A percentile compares a stretch with the other conserved stretches of the same genome.
Evolutionary conservation across 768 basidiomycete species (phyloP).

Genomic region (Coprinellus micaceus): DNA sequence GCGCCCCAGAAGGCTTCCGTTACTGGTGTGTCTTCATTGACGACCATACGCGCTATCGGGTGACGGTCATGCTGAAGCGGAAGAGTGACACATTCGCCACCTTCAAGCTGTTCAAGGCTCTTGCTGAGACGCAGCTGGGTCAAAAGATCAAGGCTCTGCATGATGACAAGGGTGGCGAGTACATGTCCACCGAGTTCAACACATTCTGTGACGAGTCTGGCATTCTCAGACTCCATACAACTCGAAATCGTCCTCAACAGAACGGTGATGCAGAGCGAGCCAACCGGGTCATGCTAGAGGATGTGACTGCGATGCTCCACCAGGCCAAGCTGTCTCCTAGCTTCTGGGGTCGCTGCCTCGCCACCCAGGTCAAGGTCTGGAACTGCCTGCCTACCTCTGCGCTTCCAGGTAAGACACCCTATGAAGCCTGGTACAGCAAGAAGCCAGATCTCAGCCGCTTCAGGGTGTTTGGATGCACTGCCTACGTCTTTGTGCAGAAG

Average conservation of each 20-base stretch:
- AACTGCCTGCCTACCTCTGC: conserved; percentile 22
- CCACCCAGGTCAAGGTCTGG: conserved; percentile 17
- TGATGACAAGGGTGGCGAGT: conserved; percentile 36
- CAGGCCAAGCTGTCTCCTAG: conserved; percentile 14
- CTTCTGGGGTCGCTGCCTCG: conserved; percentile 22
- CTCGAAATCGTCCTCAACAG: conserved; percentile 30
- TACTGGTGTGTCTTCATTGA: conserved; percentile 32
- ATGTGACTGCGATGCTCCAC: conserved; percentile 26
- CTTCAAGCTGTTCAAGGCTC: conserved; percentile 31
- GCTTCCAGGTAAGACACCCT: conserved; percentile 20
- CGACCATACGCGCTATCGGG: conserved; percentile 18
- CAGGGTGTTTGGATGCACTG: conserved; percentile 34
- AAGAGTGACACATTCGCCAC: conserved; percentile 24
- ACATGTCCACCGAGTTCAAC: conserved; percentile 21
- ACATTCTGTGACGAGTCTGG: conserved; percentile 21
- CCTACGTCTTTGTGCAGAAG: conserved; percentile 35
- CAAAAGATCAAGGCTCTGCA: conserved; percentile 21
- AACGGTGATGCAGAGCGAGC: conserved; percentile 41
- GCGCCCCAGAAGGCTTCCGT: conserved; percentile 16
- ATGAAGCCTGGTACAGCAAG: conserved; percentile 16
- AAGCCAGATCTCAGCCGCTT: conserved; percentile 26
- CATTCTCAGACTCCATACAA: conserved; percentile 20
- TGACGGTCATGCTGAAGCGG: conserved; percentile 16
- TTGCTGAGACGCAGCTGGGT: conserved; percentile 27
- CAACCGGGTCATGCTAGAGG: conserved; percentile 34